phyloP scores from a whole-genome alignment of 2,329 filamentous ascomycete genomes.

The Paecilomyces variotii region DNA sequence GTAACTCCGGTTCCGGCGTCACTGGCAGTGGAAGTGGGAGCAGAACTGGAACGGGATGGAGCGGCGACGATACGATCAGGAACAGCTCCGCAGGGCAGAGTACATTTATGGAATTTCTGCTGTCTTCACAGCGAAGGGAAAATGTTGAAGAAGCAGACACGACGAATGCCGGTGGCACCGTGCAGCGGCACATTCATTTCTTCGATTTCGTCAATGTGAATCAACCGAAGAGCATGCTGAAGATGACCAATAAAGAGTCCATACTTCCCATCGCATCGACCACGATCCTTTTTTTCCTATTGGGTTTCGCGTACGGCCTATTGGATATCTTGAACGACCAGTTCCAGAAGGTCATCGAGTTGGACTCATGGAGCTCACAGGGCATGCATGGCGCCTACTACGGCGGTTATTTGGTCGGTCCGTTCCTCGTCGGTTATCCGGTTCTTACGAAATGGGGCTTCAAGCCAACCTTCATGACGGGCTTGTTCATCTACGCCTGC shows the following conservation, averaged over 20 bases:
- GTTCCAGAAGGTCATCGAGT: slow-evolving; percentile 45
- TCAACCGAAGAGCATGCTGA: slow-evolving; percentile 50
- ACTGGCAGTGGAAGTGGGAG: not conserved
- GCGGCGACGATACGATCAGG: slow-evolving; percentile 1
- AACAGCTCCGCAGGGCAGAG: not conserved
- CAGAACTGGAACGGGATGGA: slow-evolving; percentile 8
- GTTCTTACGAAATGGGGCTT: slow-evolving; percentile 54
- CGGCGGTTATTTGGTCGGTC: slow-evolving; percentile 50
- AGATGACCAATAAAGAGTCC: slow-evolving; percentile 50
- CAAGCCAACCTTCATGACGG: slow-evolving; percentile 54
- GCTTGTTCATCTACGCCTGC: slow-evolving; percentile 54
- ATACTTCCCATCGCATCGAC: slow-evolving; percentile 55
- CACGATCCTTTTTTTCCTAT: slow-evolving; percentile 75
- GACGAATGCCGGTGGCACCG: slow-evolving; percentile 24
- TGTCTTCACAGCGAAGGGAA: slow-evolving; percentile 35
- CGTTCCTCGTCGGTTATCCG: slow-evolving; percentile 46
- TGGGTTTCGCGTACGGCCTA: slow-evolving; percentile 85
- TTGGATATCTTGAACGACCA: slow-evolving; percentile 68
- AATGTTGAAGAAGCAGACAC: slow-evolving; percentile 30
- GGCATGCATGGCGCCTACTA: slow-evolving; percentile 55
- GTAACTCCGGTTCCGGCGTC: not conserved
- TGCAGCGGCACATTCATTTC: slow-evolving; percentile 38
- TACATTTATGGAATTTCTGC: slow-evolving; percentile 47
- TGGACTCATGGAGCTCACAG: slow-evolving; percentile 25
- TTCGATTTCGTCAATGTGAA: slow-evolving; percentile 57